Evolutionary conservation across 305 asterid species (phyloP).

Genomic region (Ajuga reptans): DNA sequence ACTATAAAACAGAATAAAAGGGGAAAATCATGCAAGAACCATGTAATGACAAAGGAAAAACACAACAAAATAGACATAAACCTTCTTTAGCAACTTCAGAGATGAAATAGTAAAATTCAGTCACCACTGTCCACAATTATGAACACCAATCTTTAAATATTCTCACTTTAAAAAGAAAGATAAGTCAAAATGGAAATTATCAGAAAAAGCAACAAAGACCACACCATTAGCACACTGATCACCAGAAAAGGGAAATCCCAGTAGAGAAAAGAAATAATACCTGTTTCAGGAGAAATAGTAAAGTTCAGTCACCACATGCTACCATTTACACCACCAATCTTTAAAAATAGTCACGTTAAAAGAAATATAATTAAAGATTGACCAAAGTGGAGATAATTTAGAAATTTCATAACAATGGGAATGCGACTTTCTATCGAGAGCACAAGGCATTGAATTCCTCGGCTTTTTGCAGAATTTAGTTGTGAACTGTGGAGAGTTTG

Average conservation of each 20-base stretch:
- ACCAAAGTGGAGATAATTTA: background rate
- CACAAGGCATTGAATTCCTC: background rate
- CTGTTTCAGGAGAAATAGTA: too few species aligned
- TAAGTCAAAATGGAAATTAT: too few species aligned
- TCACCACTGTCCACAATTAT: background rate
- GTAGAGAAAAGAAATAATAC: too few species aligned
- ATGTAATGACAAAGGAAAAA: background rate
- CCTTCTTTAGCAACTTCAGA: background rate
- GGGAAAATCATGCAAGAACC: slow-evolving; percentile 3
- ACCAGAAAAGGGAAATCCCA: too few species aligned
- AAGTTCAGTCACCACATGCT: background rate
- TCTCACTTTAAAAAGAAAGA: background rate
- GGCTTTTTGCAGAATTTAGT: background rate
- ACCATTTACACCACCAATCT: slow-evolving; percentile 7
- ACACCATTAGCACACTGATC: too few species aligned
- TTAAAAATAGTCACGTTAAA: background rate
- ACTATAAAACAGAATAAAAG: background rate
- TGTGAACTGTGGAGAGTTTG: background rate
- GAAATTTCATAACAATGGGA: background rate
- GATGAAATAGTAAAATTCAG: background rate
- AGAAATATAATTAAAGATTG: background rate
- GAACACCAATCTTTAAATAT: slow-evolving; percentile 2
- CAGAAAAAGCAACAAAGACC: too few species aligned
- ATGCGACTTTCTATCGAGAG: background rate
- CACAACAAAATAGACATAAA: background rate